Evolutionary conservation across 1,284 basidiomycete genomes (phyloP).

Genomic region (Trametes versicolor): DNA sequence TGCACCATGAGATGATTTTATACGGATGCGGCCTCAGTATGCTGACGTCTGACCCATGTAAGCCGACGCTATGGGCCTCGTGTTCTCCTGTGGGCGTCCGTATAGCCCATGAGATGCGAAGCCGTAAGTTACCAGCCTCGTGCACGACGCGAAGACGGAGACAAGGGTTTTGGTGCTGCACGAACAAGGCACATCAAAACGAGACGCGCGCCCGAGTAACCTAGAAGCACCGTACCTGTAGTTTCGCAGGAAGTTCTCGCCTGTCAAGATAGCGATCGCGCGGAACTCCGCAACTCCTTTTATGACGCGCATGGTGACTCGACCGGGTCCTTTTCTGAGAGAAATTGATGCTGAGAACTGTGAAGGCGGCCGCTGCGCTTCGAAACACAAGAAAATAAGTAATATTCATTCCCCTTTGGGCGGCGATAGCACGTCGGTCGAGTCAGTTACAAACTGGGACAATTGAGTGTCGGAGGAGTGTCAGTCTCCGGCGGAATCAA

Average conservation of each 20-base stretch:
- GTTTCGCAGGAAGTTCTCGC: neutral
- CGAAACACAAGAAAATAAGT: too few relatives aligned
- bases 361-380: too few relatives aligned
- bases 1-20: too few relatives aligned
- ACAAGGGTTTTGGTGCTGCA: neutral
- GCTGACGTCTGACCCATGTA: too few relatives aligned
- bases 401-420: neutral
- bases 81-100: neutral
- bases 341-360: too few relatives aligned
- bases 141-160: neutral
- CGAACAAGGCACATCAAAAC: neutral
- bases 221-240: slow-evolving; percentile 7
- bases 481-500: neutral
- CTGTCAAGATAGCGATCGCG: neutral
- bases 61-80: too few relatives aligned
- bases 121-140: neutral
- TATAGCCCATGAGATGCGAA: neutral
- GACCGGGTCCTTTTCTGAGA: too few relatives aligned
- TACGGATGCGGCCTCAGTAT: too few relatives aligned
- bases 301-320: too few relatives aligned
- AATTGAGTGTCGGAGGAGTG: neutral
- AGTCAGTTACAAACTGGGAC: neutral
- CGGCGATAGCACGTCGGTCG: neutral
- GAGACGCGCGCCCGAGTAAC: neutral
- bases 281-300: neutral